Evolutionary conservation across 306 rosid genomes (phyloP), one percentile per base, ranked within the genome.

Genomic region (Cicer arietinum): DNA sequence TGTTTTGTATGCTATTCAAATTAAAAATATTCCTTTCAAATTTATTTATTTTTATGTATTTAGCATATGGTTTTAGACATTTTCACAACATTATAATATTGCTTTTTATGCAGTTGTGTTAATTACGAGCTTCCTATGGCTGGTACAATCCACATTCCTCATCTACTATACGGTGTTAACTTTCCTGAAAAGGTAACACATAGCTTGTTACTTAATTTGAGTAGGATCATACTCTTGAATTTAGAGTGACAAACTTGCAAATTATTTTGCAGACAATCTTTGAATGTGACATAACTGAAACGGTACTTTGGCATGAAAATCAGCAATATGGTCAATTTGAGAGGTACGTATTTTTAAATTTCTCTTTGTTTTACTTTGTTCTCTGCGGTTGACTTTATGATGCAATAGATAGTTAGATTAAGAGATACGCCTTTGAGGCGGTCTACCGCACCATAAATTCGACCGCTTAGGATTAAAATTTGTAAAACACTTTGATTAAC

Each of bases 251-350:
- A 25, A 25, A 25, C 30, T 25, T 25, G 2, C 30, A 25, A 25
- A 25, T 25, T 25, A 25, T 62, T 64, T 44, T 71, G 68, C 72
- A 89, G 94, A 82, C 45, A 6, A 63, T 87, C 3, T 62, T 11
- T 35, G 78, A 82, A 30, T 25, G 1, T 5, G 91, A 87, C 17
- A 53, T 87, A 2, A 40, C 6, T 51, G 89, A 89, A 7, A 79
- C 84, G 7, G 10, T 13, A 63, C 73, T 83, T 1, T 82, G 89
- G 91, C 89, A 87, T 50, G 87, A 85, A 43, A 7, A 2, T 6
- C 80, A 35, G 42, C 57, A 43, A 7, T 35, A 40, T 14, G 13
- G 14, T 10, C 76, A 62, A 6, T 18, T 20, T 10, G 73, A 17
- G 2, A 86, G 83, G 90, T 86, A 53, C 3, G 14, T 11, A 5